Conservation (phyloP, 257 asterid genomes). For the Solanum piurae region DNA sequence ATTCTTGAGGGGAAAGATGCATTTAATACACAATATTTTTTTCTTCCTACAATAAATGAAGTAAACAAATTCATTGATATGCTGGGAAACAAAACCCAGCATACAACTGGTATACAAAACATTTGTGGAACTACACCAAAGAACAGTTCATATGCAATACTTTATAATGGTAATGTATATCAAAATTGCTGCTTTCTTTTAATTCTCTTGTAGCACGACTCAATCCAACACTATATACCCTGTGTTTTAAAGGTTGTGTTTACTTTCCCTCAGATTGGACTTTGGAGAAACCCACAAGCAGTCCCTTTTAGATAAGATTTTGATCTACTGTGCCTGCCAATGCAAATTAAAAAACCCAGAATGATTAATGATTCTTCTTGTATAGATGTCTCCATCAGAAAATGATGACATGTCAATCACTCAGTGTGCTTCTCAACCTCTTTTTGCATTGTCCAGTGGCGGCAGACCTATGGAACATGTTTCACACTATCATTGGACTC, state of each 20-base stretch:
- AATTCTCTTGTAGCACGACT: background rate
- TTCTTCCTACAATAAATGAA: background rate
- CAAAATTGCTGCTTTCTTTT: background rate
- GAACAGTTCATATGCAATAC: background rate
- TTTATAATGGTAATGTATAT: background rate
- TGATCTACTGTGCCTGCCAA: background rate
- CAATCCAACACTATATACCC: background rate
- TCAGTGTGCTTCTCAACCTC: background rate
- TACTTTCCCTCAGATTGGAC: background rate
- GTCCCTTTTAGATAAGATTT: background rate
- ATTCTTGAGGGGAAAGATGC: background rate
- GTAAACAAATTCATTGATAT: background rate
- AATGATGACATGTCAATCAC: background rate
- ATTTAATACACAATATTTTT: background rate
- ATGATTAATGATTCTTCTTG: background rate
- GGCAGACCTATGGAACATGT: background rate
- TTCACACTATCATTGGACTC: background rate
- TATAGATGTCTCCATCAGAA: background rate
- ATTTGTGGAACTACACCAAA: background rate
- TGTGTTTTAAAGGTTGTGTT: background rate
- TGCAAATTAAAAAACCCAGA: background rate
- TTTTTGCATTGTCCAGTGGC: background rate
- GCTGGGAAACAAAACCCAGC: background rate
- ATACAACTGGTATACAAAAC: background rate
- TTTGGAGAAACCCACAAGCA: background rate